Evolutionary conservation across 768 basidiomycete genomes (phyloP).

Genomic region (Rickenella mellea): DNA sequence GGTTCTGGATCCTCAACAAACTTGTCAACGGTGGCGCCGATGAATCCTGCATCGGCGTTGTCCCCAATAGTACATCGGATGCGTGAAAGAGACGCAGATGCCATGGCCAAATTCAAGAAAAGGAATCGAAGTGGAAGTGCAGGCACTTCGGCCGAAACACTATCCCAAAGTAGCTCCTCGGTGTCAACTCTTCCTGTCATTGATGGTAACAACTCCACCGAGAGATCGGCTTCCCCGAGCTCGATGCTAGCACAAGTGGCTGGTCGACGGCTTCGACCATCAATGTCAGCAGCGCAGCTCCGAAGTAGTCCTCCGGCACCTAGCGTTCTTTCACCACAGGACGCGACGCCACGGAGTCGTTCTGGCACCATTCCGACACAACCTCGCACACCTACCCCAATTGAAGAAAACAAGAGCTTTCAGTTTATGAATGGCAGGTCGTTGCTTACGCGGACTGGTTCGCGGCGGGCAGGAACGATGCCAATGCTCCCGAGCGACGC

Average conservation of each 20-base stretch:
- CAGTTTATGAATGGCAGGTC: no score
- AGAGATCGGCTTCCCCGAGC: not conserved
- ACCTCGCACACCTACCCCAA: conserved; percentile 29
- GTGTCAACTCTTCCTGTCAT: not conserved
- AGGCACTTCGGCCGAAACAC: conserved; percentile 64
- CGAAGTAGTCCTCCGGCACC: conserved; percentile 37
- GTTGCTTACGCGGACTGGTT: no score
- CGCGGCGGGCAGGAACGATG: not conserved
- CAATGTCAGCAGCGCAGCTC: conserved; percentile 70
- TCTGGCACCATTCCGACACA: conserved; percentile 57
- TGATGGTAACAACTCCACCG: not conserved
- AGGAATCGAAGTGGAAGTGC: conserved; percentile 78
- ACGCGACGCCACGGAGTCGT: conserved; percentile 40
- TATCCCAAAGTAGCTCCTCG: conserved; percentile 52
- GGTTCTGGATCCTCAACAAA: conserved; percentile 23
- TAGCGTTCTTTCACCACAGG: conserved; percentile 23
- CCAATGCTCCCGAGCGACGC: conserved; percentile 5
- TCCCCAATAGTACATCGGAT: conserved; percentile 76
- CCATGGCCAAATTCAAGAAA: conserved; percentile 77
- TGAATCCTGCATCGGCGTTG: conserved; percentile 37
- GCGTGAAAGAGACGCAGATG: conserved; percentile 77
- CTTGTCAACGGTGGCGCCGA: conserved; percentile 25
- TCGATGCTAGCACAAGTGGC: conserved; percentile 17
- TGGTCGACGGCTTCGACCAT: conserved; percentile 55
- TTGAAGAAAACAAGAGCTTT: no score